Percentiles rank a stretch among this genome's conserved stretches.
These are phyloP conservation scores for Sordaria brevicollis DNA, from an alignment of 495 filamentous ascomycete species.

Conservation along the genomic window DNA sequence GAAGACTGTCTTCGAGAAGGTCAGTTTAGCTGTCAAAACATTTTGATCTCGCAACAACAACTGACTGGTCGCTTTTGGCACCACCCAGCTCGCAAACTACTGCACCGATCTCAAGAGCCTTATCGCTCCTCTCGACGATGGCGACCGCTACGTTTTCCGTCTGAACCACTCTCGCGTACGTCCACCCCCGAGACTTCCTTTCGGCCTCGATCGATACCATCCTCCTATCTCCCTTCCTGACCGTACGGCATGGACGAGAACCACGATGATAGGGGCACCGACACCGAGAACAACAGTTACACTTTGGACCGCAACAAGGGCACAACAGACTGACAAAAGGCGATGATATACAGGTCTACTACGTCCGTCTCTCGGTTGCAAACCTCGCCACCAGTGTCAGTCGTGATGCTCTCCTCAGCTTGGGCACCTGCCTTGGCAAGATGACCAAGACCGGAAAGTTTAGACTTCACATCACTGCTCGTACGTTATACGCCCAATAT, in stretches of 20 bases:
- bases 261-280: neutral
- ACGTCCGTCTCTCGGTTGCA: constrained; percentile 73
- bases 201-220: neutral
- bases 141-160: constrained; percentile 77
- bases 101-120: constrained; percentile 53
- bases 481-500: neutral
- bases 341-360: constrained; percentile 58
- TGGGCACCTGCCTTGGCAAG: constrained; percentile 79
- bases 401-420: constrained; percentile 64
- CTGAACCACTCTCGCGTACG: constrained; percentile 45
- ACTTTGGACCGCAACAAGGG: neutral
- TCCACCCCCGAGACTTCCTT: constrained; percentile 4
- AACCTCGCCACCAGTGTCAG: constrained; percentile 82
- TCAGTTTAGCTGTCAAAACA: neutral
- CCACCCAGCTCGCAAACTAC: constrained; percentile 21
- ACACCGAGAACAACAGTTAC: neutral
- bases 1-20: constrained; percentile 63
- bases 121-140: constrained; percentile 60
- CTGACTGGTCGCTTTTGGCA: neutral
- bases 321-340: neutral
- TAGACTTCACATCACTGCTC: constrained; percentile 68
- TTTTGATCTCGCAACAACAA: neutral
- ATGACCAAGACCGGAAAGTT: constrained; percentile 93
- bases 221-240: neutral
- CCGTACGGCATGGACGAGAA: neutral